These are phyloP conservation scores for Penicillium bovifimosum DNA, from an alignment of 495 filamentous ascomycete species.

Conservation along the genomic window DNA sequence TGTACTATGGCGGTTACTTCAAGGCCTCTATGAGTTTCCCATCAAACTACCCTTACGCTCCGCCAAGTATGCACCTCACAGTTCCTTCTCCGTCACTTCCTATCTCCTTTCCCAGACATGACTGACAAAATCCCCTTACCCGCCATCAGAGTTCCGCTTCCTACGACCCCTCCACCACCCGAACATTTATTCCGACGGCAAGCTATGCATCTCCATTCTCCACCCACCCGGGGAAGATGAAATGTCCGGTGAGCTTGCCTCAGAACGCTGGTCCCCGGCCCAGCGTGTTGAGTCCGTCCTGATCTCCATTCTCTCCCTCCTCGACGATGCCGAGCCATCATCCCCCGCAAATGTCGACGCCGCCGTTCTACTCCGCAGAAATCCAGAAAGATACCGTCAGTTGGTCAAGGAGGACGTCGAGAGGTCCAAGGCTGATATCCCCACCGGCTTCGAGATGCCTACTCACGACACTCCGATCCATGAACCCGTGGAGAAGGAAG, in stretches of 20 bases:
- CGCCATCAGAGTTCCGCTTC: slow-evolving; percentile 68
- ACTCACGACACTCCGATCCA: slow-evolving; percentile 56
- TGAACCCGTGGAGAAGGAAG: slow-evolving; percentile 62
- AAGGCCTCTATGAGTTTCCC: slow-evolving; percentile 84
- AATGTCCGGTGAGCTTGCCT: slow-evolving; percentile 82
- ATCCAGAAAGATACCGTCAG: slow-evolving; percentile 60
- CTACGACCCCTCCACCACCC: slow-evolving; percentile 78
- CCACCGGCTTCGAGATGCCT: slow-evolving; percentile 77
- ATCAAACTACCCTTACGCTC: slow-evolving; percentile 81
- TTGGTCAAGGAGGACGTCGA: slow-evolving; percentile 67
- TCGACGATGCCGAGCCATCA: slow-evolving; percentile 89
- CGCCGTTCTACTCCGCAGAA: slow-evolving; percentile 73
- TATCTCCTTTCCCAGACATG: not conserved
- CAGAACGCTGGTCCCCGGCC: slow-evolving; percentile 87
- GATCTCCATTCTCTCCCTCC: slow-evolving; percentile 84
- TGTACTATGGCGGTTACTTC: slow-evolving; percentile 92
- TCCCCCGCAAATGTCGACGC: slow-evolving; percentile 96
- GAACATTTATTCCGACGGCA: slow-evolving; percentile 87
- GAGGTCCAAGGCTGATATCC: slow-evolving; percentile 70
- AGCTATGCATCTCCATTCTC: slow-evolving; percentile 93
- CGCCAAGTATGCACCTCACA: slow-evolving; percentile 51
- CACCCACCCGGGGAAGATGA: slow-evolving; percentile 87
- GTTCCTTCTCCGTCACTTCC: not conserved
- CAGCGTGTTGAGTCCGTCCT: slow-evolving; percentile 93
- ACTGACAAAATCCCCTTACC: slow-evolving; percentile 4